Percentiles rank a stretch among this genome's conserved stretches.
Conservation (phyloP, 352 stramenopile genomes). For the Aphanomyces euteiches region DNA sequence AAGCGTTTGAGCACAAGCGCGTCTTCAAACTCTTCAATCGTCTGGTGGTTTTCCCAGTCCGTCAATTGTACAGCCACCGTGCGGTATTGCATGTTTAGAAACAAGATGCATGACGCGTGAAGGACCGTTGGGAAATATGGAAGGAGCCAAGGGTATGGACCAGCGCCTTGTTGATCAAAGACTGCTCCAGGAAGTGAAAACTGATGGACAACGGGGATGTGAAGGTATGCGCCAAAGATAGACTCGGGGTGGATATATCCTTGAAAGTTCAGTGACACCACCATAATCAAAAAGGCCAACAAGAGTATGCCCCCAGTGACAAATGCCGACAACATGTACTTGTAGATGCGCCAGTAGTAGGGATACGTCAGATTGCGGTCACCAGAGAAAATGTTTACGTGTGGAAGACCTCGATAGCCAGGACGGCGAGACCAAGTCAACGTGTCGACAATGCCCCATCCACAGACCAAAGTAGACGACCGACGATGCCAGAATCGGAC, state of each 20-base stretch:
- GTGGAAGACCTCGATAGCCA: slow-evolving; percentile 44
- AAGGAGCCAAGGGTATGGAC: slow-evolving; percentile 34
- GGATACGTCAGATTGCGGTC: slow-evolving; percentile 46
- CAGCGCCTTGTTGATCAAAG: slow-evolving; percentile 44
- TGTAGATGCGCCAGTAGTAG: slow-evolving; percentile 38
- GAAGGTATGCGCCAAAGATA: slow-evolving; percentile 37
- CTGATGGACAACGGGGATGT: slow-evolving; percentile 41
- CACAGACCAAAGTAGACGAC: slow-evolving; percentile 38
- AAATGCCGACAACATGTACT: slow-evolving; percentile 42
- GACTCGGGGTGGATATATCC: slow-evolving; percentile 48
- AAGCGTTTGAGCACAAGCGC: slow-evolving; percentile 66
- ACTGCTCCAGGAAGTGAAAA: slow-evolving; percentile 47
- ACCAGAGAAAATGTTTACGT: slow-evolving; percentile 47
- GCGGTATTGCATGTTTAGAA: slow-evolving; percentile 55
- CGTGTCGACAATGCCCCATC: slow-evolving; percentile 41
- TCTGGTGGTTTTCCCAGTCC: slow-evolving; percentile 63
- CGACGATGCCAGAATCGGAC: slow-evolving; percentile 49
- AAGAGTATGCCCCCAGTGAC: slow-evolving; percentile 45
- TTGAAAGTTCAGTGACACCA: slow-evolving; percentile 66
- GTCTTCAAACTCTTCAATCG: slow-evolving; percentile 41
- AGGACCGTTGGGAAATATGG: slow-evolving; percentile 42
- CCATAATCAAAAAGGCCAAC: slow-evolving; percentile 51
- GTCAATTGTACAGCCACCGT: slow-evolving; percentile 46
- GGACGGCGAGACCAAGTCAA: slow-evolving; percentile 31
- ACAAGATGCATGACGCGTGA: slow-evolving; percentile 40